Base-by-base conservation (phyloP, 805 yeast species). In the Kuraishia ogatae region DNA sequence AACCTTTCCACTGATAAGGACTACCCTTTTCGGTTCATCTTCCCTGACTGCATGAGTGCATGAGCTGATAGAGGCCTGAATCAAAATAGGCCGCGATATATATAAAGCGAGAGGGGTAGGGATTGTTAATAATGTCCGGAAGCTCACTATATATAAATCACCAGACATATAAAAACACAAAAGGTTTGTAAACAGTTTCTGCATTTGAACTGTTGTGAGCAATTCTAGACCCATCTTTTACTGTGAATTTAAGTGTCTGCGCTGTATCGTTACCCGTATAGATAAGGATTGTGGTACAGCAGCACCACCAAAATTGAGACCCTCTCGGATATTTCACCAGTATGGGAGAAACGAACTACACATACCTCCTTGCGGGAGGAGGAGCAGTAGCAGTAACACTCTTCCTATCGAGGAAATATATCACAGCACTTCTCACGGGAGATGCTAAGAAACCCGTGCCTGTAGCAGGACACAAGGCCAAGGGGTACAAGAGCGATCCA, bases 301-400 rank as follows among this genome's bases (percentile, higher is more conserved):
- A n/a, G n/a, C n/a, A n/a, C n/a, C n/a, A n/a, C n/a, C n/a, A n/a
- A n/a, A n/a, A n/a, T n/a, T n/a, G n/a, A n/a, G n/a, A n/a, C n/a
- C n/a, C n/a, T n/a, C n/a, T n/a, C n/a, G n/a, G n/a, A 26, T 26
- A 26, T 10, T 3, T 15, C 43, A 52, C 39, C 19, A 19, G 29
- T 26, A 53, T 53, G 56, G 56, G 54, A n/a, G 59, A 60, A 48
- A 49, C 57, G 19, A 54, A 57, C 50, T 58, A 57, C 51, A 28
- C 57, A 50, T 55, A 60, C 46, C 50, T 65, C 39, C 20, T 61
- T 28, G 64, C 60, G 2, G 65, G 64, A n/a, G 64, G 67, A 21
- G 50, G 60, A 21, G 62, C 63, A n/a, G 57, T 63, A 11, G 67
- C 63, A 4, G 57, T 58, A 19, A 50, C 62, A 1, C 26, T 61